phyloP scores from a whole-genome alignment of 768 basidiomycete genomes.

The Gyrodon lividus region DNA sequence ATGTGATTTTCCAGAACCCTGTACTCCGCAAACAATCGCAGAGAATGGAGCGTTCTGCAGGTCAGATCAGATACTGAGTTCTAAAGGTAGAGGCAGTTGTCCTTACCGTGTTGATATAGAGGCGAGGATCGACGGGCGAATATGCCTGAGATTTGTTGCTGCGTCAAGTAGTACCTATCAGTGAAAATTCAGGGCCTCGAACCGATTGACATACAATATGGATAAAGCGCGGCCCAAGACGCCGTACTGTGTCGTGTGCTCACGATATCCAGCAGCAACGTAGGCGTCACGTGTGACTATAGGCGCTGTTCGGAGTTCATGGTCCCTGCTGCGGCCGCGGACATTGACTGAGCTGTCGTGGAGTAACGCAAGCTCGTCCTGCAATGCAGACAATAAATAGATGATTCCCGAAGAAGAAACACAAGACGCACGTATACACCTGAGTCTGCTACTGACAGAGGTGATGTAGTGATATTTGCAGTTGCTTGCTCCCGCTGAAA shows the following conservation, averaged over 20 bases:
- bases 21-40: slow-evolving; percentile 72
- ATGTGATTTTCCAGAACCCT: slow-evolving; percentile 76
- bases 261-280: slow-evolving; percentile 30
- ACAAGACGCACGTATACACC: slow-evolving; percentile 23
- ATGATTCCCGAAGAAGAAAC: not conserved
- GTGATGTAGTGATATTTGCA: slow-evolving; percentile 1
- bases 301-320: slow-evolving; percentile 45
- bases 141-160: slow-evolving; percentile 33
- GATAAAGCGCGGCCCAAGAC: slow-evolving; percentile 52
- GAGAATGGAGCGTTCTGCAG: slow-evolving; percentile 71
- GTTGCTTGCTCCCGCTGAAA: slow-evolving; percentile 10
- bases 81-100: not conserved
- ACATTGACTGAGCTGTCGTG: slow-evolving; percentile 21
- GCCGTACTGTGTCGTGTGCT: slow-evolving; percentile 55
- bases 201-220: slow-evolving; percentile 39
- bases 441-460: slow-evolving; percentile 5
- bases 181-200: not conserved
- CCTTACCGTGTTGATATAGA: slow-evolving; percentile 69
- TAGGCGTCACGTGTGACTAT: slow-evolving; percentile 53
- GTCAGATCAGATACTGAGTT: not conserved
- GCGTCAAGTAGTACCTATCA: slow-evolving; percentile 13
- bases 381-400: not conserved
- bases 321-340: slow-evolving; percentile 29
- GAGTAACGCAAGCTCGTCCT: slow-evolving; percentile 35
- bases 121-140: slow-evolving; percentile 43